Percentiles rank a stretch among this genome's conserved stretches.
These are phyloP conservation scores for Tylopilus plumbeoviolaceoides DNA, from an alignment of 768 basidiomycete genomes.

Conservation along the genomic window DNA sequence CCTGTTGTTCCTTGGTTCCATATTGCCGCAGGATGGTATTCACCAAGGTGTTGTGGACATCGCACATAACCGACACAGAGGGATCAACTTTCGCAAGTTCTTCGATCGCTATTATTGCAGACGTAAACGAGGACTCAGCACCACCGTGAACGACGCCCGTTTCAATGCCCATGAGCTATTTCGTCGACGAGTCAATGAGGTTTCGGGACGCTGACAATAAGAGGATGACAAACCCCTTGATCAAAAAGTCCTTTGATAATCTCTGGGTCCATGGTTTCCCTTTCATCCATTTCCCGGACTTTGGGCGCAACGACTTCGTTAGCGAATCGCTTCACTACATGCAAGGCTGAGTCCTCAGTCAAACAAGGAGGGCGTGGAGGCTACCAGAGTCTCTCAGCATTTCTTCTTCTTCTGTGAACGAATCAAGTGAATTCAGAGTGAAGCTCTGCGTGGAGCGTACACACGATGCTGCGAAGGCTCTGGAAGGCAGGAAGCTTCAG, in stretches of 20 bases:
- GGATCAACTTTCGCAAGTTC: slow-evolving; percentile 97
- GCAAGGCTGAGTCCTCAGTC: slow-evolving; percentile 6
- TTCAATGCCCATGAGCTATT: slow-evolving; percentile 96
- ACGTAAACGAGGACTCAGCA: slow-evolving; percentile 86
- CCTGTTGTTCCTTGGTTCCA: slow-evolving; percentile 79
- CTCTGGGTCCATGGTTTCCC: slow-evolving; percentile 86
- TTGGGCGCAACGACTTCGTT: slow-evolving; percentile 85
- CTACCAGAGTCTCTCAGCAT: slow-evolving; percentile 91
- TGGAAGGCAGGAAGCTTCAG: slow-evolving; percentile 4
- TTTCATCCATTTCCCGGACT: slow-evolving; percentile 98
- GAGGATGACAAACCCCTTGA: slow-evolving; percentile 68
- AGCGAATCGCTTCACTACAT: slow-evolving; percentile 80
- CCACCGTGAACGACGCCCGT: slow-evolving; percentile 81
- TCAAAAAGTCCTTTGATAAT: slow-evolving; percentile 89
- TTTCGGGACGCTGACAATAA: not conserved
- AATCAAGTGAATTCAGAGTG: slow-evolving; percentile 61
- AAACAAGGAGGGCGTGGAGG: not conserved
- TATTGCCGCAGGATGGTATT: slow-evolving; percentile 91
- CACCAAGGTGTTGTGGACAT: slow-evolving; percentile 98
- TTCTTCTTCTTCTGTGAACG: slow-evolving; percentile 90
- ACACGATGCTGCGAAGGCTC: slow-evolving; percentile 26
- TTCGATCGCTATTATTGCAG: slow-evolving; percentile 94
- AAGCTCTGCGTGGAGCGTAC: slow-evolving; percentile 25
- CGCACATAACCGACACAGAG: slow-evolving; percentile 92
- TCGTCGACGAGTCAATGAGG: not conserved